These are phyloP conservation scores for Linderniella brevidens DNA, from an alignment of 257 asterid genomes.

Conservation along the genomic window DNA sequence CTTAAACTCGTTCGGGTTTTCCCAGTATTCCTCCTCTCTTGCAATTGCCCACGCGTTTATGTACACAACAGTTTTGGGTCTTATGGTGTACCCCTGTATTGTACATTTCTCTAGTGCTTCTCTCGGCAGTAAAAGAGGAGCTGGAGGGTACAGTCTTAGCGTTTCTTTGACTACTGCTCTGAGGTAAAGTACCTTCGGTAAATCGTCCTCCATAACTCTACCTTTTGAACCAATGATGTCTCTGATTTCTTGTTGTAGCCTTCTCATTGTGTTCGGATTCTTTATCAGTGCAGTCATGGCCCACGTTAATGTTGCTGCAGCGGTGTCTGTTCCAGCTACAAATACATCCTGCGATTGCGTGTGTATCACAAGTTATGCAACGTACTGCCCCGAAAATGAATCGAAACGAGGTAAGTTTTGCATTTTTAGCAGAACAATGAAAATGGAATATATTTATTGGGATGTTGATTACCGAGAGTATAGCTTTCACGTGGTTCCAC, in stretches of 20 bases:
- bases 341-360: slow-evolving; percentile 10
- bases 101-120: slow-evolving; percentile 13
- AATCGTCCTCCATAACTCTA: slow-evolving; percentile 18
- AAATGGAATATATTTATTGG: too few relatives aligned
- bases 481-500: slow-evolving; percentile 20
- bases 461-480: slow-evolving; percentile 12
- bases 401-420: too few relatives aligned
- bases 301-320: slow-evolving; percentile 21
- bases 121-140: slow-evolving; percentile 26
- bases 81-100: slow-evolving; percentile 18
- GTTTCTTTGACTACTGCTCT: slow-evolving; percentile 29
- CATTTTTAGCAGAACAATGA: too few relatives aligned
- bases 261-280: slow-evolving; percentile 14
- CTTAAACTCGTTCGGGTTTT: slow-evolving; percentile 16
- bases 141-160: slow-evolving; percentile 25
- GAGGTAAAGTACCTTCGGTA: slow-evolving; percentile 16
- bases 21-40: slow-evolving; percentile 28
- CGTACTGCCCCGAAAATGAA: too few relatives aligned
- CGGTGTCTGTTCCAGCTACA: slow-evolving; percentile 28
- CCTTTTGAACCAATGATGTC: slow-evolving; percentile 9
- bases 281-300: slow-evolving; percentile 22
- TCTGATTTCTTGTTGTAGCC: slow-evolving; percentile 16
- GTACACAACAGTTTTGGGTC: slow-evolving; percentile 19
- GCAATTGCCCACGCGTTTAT: slow-evolving; percentile 40
- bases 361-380: too few relatives aligned